Evolutionary conservation across 1,284 basidiomycete species (phyloP).

Genomic region (Schizophyllum amplum): DNA sequence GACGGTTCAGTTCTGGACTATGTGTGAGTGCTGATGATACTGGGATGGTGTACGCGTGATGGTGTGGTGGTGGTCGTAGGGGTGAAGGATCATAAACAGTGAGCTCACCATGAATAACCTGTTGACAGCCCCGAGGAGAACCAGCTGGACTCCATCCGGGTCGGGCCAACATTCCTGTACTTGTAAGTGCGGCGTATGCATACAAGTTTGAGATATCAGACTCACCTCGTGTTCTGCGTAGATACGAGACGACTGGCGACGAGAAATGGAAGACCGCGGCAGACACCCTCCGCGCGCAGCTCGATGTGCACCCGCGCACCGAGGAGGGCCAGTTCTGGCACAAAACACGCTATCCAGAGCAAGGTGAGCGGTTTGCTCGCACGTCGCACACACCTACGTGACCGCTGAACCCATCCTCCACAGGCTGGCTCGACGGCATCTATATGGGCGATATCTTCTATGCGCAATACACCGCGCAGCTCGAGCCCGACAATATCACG

Average conservation of each 20-base stretch:
- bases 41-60: no score
- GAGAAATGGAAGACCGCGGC: conserved; percentile 32
- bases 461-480: conserved; percentile 29
- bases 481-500: conserved; percentile 29
- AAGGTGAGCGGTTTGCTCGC: conserved; percentile 21
- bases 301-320: conserved; percentile 34
- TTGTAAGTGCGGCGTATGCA: conserved; percentile 17
- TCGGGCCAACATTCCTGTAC: conserved; percentile 31
- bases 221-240: conserved; percentile 8
- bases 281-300: conserved; percentile 28
- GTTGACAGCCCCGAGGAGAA: not conserved
- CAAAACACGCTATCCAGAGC: conserved; percentile 31
- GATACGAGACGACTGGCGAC: conserved; percentile 25
- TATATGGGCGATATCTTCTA: conserved; percentile 43
- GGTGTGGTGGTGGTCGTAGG: no score
- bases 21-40: no score
- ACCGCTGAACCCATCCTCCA: not conserved
- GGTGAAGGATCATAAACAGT: no score
- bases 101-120: no score
- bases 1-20: conserved; percentile 33
- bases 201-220: not conserved
- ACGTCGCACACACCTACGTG: not conserved
- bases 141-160: conserved; percentile 13
- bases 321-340: conserved; percentile 38
- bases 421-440: conserved; percentile 40